Conservation (phyloP, 2,329 filamentous ascomycete species). For the Scleromitrula shiraiana region DNA sequence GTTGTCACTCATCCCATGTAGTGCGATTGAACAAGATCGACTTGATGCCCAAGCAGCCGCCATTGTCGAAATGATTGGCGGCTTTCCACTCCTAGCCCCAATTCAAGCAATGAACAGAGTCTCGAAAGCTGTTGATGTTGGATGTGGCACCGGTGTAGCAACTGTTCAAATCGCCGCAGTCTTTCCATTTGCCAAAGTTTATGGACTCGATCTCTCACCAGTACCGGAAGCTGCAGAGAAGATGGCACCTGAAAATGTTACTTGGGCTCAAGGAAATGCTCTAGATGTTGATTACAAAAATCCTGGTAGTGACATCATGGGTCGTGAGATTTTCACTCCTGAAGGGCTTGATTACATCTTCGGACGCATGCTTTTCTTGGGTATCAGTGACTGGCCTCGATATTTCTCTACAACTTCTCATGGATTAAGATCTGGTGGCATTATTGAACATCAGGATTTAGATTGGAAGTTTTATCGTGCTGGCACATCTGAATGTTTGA, state of each 20-base stretch:
- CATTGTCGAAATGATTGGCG: conserved; percentile 8
- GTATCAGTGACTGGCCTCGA: conserved; percentile 1
- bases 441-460: conserved; percentile 9
- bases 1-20: too few species aligned
- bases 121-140: not conserved
- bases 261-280: conserved; percentile 3
- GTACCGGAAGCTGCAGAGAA: not conserved
- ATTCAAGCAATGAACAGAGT: not conserved
- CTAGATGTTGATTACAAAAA: not conserved
- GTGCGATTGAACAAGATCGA: conserved; percentile 3
- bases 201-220: conserved; percentile 3
- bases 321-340: conserved; percentile 1
- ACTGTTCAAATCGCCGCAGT: conserved; percentile 2
- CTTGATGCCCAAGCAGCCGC: conserved; percentile 6
- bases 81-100: conserved; percentile 1
- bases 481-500: not conserved
- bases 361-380: conserved; percentile 7
- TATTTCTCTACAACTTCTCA: conserved; percentile 3
- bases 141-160: conserved; percentile 4
- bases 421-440: not conserved
- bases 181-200: conserved; percentile 2
- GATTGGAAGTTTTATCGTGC: conserved; percentile 9
- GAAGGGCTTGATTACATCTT: conserved; percentile 2
- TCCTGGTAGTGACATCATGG: not conserved
- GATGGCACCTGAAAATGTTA: not conserved